phyloP scores from a whole-genome alignment of 345 rosid species.

The Streptanthus diversifolius region DNA sequence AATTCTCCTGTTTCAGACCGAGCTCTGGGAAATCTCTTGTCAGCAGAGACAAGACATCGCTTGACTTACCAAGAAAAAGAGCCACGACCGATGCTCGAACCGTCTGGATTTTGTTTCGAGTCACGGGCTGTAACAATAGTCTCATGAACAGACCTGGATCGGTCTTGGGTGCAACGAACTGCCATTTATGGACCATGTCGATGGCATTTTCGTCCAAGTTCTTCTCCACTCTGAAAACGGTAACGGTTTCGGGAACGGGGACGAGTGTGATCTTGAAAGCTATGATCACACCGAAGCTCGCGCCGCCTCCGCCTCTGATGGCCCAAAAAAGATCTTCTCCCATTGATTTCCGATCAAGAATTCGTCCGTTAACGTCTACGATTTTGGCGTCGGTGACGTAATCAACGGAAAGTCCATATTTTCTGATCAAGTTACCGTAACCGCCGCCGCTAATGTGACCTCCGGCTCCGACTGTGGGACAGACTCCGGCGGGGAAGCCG shows the following conservation, averaged over 20 bases:
- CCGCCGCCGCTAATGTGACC: conserved; percentile 67
- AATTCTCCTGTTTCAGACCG: conserved; percentile 42
- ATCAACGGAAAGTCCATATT: conserved; percentile 53
- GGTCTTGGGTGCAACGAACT: conserved; percentile 52
- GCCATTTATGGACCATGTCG: conserved; percentile 46
- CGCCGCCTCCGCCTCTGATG: conserved; percentile 54
- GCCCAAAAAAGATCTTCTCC: conserved; percentile 71
- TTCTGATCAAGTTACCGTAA: conserved; percentile 55
- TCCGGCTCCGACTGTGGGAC: conserved; percentile 63
- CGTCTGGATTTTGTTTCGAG: conserved; percentile 32
- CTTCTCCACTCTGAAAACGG: conserved; percentile 44
- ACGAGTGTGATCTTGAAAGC: conserved; percentile 51
- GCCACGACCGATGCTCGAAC: conserved; percentile 38
- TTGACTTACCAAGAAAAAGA: conserved; percentile 38
- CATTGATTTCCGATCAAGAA: conserved; percentile 49
- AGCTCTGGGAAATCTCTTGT: conserved; percentile 48
- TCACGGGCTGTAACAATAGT: conserved; percentile 51
- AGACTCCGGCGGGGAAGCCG: conserved; percentile 59
- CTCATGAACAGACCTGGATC: conserved; percentile 59
- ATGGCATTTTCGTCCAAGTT: conserved; percentile 35
- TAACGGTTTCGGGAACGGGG: conserved; percentile 46
- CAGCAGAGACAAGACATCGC: conserved; percentile 35
- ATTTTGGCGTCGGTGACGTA: conserved; percentile 51
- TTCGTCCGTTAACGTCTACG: conserved; percentile 44
- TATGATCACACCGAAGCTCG: conserved; percentile 54